Percentiles rank a stretch among this genome's conserved stretches.
phyloP scores from a whole-genome alignment of 176 grass and related monocot genomes.

The Avena eriantha region DNA sequence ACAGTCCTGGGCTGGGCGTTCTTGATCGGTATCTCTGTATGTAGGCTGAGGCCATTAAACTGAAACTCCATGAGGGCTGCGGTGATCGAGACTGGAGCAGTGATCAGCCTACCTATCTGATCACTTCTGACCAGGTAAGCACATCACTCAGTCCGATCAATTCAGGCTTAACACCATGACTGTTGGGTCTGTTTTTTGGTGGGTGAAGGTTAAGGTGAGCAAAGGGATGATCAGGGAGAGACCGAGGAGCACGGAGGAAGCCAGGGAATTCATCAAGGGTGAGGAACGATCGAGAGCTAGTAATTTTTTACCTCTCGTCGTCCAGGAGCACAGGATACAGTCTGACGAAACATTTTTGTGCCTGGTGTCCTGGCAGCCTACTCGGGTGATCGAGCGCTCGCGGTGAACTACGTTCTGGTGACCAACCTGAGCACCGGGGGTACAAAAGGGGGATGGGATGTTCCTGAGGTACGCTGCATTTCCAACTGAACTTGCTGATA shows the following conservation, averaged over 20 bases:
- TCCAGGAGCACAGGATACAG: neutral
- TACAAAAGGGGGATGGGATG: slow-evolving; percentile 64
- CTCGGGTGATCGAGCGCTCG: slow-evolving; percentile 59
- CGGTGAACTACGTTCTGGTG: slow-evolving; percentile 74
- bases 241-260: slow-evolving; percentile 62
- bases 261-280: slow-evolving; percentile 83
- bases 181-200: too few relatives aligned
- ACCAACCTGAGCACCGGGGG: slow-evolving; percentile 63
- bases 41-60: slow-evolving; percentile 65
- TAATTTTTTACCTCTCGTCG: neutral
- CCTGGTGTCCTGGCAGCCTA: slow-evolving; percentile 46
- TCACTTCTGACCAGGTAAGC: slow-evolving; percentile 73
- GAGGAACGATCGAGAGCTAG: neutral
- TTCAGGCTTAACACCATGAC: neutral
- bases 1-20: neutral
- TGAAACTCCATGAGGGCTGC: slow-evolving; percentile 35
- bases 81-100: neutral
- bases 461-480: slow-evolving; percentile 48
- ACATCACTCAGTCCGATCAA: neutral
- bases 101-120: slow-evolving; percentile 45
- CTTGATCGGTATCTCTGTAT: neutral
- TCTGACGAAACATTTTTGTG: neutral
- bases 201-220: slow-evolving; percentile 67
- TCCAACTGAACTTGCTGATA: neutral
- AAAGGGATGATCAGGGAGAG: slow-evolving; percentile 68